These are phyloP conservation scores for Fusarium xylarioides DNA, from an alignment of 2,329 filamentous ascomycete species.

Conservation along the genomic window DNA sequence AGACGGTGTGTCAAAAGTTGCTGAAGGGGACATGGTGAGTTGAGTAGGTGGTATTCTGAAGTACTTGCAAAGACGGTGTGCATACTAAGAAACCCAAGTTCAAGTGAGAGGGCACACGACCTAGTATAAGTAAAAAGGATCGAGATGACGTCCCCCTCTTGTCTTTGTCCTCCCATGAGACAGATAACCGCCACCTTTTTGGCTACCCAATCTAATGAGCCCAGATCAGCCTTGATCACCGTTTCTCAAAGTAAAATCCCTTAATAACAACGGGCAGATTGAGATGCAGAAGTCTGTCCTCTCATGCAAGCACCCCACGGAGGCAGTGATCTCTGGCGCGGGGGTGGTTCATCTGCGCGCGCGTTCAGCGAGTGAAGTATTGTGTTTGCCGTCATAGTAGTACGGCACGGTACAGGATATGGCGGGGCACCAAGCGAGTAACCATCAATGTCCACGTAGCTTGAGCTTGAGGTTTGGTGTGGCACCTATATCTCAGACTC, in stretches of 20 bases:
- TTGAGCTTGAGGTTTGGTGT: background rate
- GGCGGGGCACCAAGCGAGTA: constrained; percentile 16
- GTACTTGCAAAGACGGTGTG: constrained; percentile 22
- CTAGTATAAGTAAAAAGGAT: constrained; percentile 28
- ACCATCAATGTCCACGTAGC: constrained; percentile 8
- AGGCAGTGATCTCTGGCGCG: constrained; percentile 9
- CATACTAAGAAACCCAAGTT: constrained; percentile 3
- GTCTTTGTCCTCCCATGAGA: constrained; percentile 22
- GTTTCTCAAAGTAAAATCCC: constrained; percentile 27
- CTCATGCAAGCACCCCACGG: constrained; percentile 27
- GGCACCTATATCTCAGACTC: constrained; percentile 8
- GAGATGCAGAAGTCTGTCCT: constrained; percentile 12
- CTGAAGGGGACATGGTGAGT: constrained; percentile 43
- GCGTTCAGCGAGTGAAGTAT: background rate
- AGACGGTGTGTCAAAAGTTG: constrained; percentile 36
- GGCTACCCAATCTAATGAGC: constrained; percentile 23
- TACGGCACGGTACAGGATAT: constrained; percentile 1
- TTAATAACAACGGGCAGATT: constrained; percentile 27
- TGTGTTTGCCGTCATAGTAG: background rate
- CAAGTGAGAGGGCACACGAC: constrained; percentile 10
- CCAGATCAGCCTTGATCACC: constrained; percentile 22
- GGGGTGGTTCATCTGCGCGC: constrained; percentile 14
- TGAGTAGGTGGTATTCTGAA: background rate
- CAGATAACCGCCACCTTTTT: constrained; percentile 29
- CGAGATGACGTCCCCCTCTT: constrained; percentile 29